Evolutionary conservation across 2,329 filamentous ascomycete genomes (phyloP).

Genomic region (Trichophyton simii): DNA sequence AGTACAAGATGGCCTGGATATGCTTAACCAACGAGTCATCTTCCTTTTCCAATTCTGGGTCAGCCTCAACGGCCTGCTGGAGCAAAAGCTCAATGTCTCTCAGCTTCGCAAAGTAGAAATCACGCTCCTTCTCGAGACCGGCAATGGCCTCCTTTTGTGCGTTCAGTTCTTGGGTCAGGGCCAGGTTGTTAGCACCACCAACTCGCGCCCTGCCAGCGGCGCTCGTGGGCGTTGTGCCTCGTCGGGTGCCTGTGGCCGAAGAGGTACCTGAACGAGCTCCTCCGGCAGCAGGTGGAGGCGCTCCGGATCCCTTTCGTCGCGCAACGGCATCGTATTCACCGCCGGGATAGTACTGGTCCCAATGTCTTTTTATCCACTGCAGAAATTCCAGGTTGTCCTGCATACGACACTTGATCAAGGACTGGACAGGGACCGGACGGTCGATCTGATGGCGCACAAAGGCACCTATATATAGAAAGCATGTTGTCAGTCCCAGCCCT

Average conservation of each 20-base stretch:
- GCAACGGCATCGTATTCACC: conserved; percentile 88
- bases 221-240: conserved; percentile 48
- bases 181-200: conserved; percentile 49
- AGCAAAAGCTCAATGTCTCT: conserved; percentile 91
- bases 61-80: conserved; percentile 82
- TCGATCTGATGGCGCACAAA: conserved; percentile 83
- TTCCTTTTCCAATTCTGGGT: conserved; percentile 86
- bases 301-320: conserved; percentile 65
- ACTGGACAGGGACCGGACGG: conserved; percentile 76
- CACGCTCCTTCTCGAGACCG: conserved; percentile 86
- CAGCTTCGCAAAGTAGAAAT: conserved; percentile 99
- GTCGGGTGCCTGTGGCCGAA: conserved; percentile 37
- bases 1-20: conserved; percentile 94
- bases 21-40: conserved; percentile 86
- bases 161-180: conserved; percentile 70
- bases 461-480: conserved; percentile 39
- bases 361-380: conserved; percentile 92
- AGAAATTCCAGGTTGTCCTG: conserved; percentile 99
- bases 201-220: conserved; percentile 37
- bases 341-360: conserved; percentile 96
- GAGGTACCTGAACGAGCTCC: conserved; percentile 38
- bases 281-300: conserved; percentile 38
- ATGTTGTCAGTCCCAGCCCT: not conserved
- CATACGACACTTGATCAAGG: conserved; percentile 97
- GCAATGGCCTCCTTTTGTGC: conserved; percentile 91